Evolutionary conservation across 345 rosid genomes (phyloP).

Genomic region (Arabidopsis suecica): DNA sequence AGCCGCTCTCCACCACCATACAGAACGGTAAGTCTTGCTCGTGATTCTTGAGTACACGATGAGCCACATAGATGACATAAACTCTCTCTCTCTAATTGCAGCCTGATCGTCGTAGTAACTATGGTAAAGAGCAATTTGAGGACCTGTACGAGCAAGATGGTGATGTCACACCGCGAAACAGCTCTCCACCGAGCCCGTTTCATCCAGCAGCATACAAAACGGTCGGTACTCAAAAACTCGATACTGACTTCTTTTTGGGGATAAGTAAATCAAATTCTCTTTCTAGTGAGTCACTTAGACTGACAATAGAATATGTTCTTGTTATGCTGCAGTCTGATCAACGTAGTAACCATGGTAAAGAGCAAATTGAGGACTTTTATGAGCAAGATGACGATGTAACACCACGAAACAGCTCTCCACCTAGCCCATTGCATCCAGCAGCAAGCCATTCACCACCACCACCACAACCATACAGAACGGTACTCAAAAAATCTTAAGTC

Average conservation of each 20-base stretch:
- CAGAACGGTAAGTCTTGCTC: slow-evolving; percentile 31
- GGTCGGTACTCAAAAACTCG: slow-evolving; percentile 23
- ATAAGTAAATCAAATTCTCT: not conserved
- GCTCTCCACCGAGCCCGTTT: slow-evolving; percentile 40
- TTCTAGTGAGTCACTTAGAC: not conserved
- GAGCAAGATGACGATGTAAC: slow-evolving; percentile 28
- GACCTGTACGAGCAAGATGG: slow-evolving; percentile 32
- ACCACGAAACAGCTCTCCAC: slow-evolving; percentile 41
- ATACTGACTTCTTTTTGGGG: not conserved
- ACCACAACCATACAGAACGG: slow-evolving; percentile 16
- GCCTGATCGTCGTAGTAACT: slow-evolving; percentile 20
- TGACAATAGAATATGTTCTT: not conserved
- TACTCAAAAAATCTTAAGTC: slow-evolving; percentile 12
- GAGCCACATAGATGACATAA: slow-evolving; percentile 22
- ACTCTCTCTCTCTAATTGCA: not conserved
- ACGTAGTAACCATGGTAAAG: slow-evolving; percentile 22
- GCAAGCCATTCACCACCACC: slow-evolving; percentile 12
- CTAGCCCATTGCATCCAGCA: slow-evolving; percentile 38
- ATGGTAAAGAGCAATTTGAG: slow-evolving; percentile 30
- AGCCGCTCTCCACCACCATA: slow-evolving; percentile 42
- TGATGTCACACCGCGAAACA: slow-evolving; percentile 34
- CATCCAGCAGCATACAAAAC: slow-evolving; percentile 35
- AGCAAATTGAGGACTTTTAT: slow-evolving; percentile 28
- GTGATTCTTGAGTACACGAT: slow-evolving; percentile 18
- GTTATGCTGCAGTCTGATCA: slow-evolving; percentile 23